Percentiles rank a stretch among this genome's conserved stretches.
Conservation (phyloP, 108 stramenopile genomes). For the Skeletonema costatum region DNA sequence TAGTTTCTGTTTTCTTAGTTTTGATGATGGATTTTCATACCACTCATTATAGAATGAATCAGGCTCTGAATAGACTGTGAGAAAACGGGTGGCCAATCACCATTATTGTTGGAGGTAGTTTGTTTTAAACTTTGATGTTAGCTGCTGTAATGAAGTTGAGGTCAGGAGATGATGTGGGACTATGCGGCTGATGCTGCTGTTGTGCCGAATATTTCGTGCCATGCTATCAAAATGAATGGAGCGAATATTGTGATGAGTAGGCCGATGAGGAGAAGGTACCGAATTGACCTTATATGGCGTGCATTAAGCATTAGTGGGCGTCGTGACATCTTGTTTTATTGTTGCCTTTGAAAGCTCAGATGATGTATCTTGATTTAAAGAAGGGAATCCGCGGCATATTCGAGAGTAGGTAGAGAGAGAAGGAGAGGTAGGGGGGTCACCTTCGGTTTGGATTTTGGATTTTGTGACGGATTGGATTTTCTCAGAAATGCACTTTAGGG, state of each 20-base stretch:
- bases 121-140: not conserved
- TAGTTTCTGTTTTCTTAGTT: constrained; percentile 8
- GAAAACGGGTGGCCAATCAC: constrained; percentile 39
- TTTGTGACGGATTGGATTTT: too few species aligned
- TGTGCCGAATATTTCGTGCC: constrained; percentile 10
- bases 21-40: constrained; percentile 27
- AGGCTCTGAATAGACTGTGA: constrained; percentile 40
- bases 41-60: constrained; percentile 26
- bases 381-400: too few species aligned
- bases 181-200: not conserved
- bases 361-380: not conserved
- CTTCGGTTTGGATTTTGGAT: too few species aligned
- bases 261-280: constrained; percentile 22
- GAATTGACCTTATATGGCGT: not conserved
- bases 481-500: too few species aligned
- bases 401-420: too few species aligned
- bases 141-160: not conserved
- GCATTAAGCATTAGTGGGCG: not conserved
- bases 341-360: not conserved
- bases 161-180: not conserved
- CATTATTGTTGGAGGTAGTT: not conserved
- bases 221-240: constrained; percentile 22
- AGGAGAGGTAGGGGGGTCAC: too few species aligned
- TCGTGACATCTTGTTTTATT: not conserved
- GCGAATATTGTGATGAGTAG: constrained; percentile 14